Conservation (phyloP, 768 basidiomycete species). For the Butyriboletus loyo region DNA sequence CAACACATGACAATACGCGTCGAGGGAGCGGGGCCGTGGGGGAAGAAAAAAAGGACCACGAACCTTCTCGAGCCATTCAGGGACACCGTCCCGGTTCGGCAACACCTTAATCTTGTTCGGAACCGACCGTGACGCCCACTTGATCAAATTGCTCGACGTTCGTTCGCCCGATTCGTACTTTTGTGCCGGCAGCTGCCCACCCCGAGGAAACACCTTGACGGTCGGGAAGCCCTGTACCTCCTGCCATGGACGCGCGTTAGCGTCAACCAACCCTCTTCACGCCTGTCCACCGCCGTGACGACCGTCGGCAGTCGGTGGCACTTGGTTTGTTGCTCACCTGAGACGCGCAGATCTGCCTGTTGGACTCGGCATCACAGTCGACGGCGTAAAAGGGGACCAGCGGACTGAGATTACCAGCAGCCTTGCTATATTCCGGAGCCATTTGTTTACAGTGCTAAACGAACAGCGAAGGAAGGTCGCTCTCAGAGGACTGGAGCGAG, state of each 20-base stretch:
- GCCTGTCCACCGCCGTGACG: not conserved
- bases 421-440: constrained; percentile 82
- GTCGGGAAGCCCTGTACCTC: constrained; percentile 92
- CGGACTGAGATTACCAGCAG: constrained; percentile 74
- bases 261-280: not conserved
- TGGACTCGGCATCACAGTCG: constrained; percentile 84
- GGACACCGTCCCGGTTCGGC: constrained; percentile 52
- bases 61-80: constrained; percentile 70
- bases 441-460: constrained; percentile 74
- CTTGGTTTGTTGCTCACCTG: constrained; percentile 46
- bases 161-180: constrained; percentile 68
- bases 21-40: not conserved
- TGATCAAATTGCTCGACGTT: constrained; percentile 67
- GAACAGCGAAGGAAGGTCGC: not conserved
- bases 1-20: not conserved
- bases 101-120: constrained; percentile 68
- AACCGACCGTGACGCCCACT: constrained; percentile 72
- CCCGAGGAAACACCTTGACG: constrained; percentile 86
- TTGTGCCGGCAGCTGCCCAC: constrained; percentile 56
- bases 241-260: constrained; percentile 27
- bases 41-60: constrained; percentile 10
- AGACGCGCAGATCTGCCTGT: constrained; percentile 79
- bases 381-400: constrained; percentile 87
- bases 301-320: too few species aligned
- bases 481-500: not conserved